Base-by-base conservation (phyloP, 495 filamentous ascomycete genomes). In the Aspergillus diversus region DNA sequence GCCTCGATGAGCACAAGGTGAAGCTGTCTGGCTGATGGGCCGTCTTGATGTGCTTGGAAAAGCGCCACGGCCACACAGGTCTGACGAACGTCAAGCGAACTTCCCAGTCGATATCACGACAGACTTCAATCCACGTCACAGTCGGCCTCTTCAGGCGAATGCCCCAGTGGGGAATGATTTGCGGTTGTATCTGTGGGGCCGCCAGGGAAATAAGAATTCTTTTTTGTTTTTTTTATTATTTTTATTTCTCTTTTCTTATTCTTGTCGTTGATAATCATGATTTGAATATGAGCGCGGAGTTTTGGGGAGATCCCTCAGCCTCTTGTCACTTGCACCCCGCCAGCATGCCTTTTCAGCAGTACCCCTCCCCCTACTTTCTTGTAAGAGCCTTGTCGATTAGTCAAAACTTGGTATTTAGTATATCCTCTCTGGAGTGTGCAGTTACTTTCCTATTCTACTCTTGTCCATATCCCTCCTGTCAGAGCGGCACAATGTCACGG, bases 401-500 rank as follows among this genome's bases (percentile, higher is more conserved):
- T 67, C 53, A 64, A 48, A 53, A 48, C 33, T 31, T 35, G 33
- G 55, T 21, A 31, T 21, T 59, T 17, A 49, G 59, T 58, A 59
- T 57, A 57, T 65, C 33, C 27, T 54, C 16, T 46, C 34, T 52
- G 31, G 39, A 49, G 6, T 35, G 33, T 51, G 33, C 52, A 35
- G 54, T 63, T 63, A 50, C 55, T 39, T n/a, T 57, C 27, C 34
- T 57, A 55, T n/a, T 17, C 37, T 46, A 59, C 27, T 33, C 54
- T 15, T 63, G 9, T 17, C 42, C 39, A 42, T 52, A 9, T 39
- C 57, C 6, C 42, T n/a, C 9, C 55, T 43, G 17, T 57, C 16
- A 16, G 54, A 55, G 15, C 62, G 33, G 54, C 58, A 68, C 53
- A 39, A 81, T 80, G 77, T 75, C 74, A 33, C 75, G 71, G 61